Evolutionary conservation across 176 grass and related monocot genomes (phyloP), one percentile per base, ranked within the genome.

Genomic region (Juncus inflexus): DNA sequence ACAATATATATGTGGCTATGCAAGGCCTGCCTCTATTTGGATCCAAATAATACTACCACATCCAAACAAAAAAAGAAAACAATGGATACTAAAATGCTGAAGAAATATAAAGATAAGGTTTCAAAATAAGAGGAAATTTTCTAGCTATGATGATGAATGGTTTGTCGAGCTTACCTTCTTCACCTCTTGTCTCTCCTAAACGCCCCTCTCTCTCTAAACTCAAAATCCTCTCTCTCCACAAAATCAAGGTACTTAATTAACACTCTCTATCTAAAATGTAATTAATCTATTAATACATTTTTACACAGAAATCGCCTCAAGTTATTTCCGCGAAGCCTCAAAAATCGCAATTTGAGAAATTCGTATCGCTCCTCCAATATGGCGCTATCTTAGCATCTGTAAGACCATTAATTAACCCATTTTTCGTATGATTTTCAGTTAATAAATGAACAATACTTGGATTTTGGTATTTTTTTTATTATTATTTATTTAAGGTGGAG

Each of bases 341-440:
- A 41, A 42, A 63, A 70, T 78, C 81, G 42, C 78, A 72, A 62
- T 80, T 83, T 12, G 45, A 70, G 64, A 85, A 77, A 79, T 56
- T 96, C 13, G 15, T 75, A 3, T 62, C 76, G 1, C 39, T 75
- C 74, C 5, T 96, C 53, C 76, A 90, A 54, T 87, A 69, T 62
- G 87, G 60, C 16, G 81, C 78, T 75, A 60, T 83, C 63, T 85
- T 83, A 82, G 84, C 84, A 35, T 72, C 81, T 6, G 91, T 90
- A 78, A 42, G 83, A 57, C 13, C 39, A 47, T 16, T 50, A 37
- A 9, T 13, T 12, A 6, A 63, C 19, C 19, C 19, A 28, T 28
- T 28, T 28, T 28, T 28, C 19, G 19, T 28, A 28, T 28, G 19
- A 28, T 28, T 28, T 28, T 28, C 19, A 28, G 19, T 28, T 28